Evolutionary conservation across 2,329 filamentous ascomycete genomes (phyloP).

Genomic region (Ambrosiella xylebori): DNA sequence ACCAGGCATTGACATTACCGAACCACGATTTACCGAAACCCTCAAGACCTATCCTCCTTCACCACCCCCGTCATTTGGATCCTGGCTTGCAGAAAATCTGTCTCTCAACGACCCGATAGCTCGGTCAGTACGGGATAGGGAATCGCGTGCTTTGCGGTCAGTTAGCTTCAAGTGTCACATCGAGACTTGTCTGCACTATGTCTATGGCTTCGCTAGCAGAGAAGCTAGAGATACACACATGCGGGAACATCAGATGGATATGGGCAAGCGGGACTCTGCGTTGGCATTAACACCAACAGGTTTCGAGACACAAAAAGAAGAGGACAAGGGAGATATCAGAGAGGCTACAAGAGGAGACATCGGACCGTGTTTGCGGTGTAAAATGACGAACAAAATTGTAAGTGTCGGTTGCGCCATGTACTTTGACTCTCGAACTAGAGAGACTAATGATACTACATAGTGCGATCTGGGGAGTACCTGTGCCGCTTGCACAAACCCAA

Average conservation of each 20-base stretch:
- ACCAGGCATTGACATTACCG: slow-evolving; percentile 27
- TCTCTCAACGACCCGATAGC: slow-evolving; percentile 5
- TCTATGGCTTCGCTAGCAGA: slow-evolving; percentile 36
- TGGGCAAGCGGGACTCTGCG: slow-evolving; percentile 27
- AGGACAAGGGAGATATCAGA: background rate
- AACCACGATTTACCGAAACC: slow-evolving; percentile 23
- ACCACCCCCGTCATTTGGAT: slow-evolving; percentile 14
- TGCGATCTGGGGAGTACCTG: slow-evolving; percentile 9
- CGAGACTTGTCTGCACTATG: slow-evolving; percentile 37
- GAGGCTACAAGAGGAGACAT: slow-evolving; percentile 1
- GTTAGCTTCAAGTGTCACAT: slow-evolving; percentile 37
- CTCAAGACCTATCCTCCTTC: slow-evolving; percentile 23
- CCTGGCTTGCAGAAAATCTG: slow-evolving; percentile 9
- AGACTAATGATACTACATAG: background rate
- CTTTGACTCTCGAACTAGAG: background rate
- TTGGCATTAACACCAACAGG: slow-evolving; percentile 22
- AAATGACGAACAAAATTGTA: slow-evolving; percentile 11
- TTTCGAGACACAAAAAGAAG: background rate
- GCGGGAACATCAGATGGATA: slow-evolving; percentile 25
- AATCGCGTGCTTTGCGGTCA: slow-evolving; percentile 2
- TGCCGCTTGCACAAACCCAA: slow-evolving; percentile 4
- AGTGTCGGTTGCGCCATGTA: background rate
- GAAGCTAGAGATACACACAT: slow-evolving; percentile 35
- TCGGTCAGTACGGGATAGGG: slow-evolving; percentile 7
- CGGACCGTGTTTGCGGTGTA: slow-evolving; percentile 10